phyloP scores from a whole-genome alignment of 345 rosid species.

The Camelina sativa region DNA sequence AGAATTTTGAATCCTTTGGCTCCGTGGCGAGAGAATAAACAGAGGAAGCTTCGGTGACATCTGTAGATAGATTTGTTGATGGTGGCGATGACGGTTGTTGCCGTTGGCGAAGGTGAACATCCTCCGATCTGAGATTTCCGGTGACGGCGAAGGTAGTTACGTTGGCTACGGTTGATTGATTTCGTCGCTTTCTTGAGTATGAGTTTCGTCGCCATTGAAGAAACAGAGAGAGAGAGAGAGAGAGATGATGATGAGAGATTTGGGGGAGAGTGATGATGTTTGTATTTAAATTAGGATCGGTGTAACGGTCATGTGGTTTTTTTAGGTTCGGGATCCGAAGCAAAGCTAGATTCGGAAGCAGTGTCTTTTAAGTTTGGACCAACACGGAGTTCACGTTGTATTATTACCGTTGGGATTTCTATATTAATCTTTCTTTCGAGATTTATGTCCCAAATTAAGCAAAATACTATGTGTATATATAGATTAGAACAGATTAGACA shows the following conservation, averaged over 20 bases:
- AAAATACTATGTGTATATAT: not conserved
- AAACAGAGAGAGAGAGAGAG: conserved; percentile 31
- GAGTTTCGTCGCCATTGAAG: conserved; percentile 65
- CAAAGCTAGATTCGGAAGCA: conserved; percentile 46
- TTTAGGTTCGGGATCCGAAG: conserved; percentile 65
- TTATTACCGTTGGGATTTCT: conserved; percentile 47
- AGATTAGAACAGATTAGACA: conserved; percentile 8
- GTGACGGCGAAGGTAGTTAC: conserved; percentile 36
- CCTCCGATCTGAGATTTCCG: conserved; percentile 48
- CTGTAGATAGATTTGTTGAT: conserved; percentile 65
- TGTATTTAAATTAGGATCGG: conserved; percentile 66
- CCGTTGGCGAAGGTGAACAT: conserved; percentile 36
- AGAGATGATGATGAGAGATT: conserved; percentile 6
- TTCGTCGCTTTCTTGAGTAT: conserved; percentile 54
- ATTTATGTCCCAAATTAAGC: conserved; percentile 26
- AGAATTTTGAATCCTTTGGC: conserved; percentile 66
- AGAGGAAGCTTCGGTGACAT: conserved; percentile 69
- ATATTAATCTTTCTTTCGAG: conserved; percentile 38
- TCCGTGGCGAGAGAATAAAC: conserved; percentile 61
- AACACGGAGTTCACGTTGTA: conserved; percentile 45
- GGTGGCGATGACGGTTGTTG: conserved; percentile 58
- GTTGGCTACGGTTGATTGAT: conserved; percentile 50
- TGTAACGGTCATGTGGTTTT: conserved; percentile 58
- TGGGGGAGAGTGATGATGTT: not conserved
- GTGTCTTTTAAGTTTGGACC: conserved; percentile 37